phyloP scores from a whole-genome alignment of 2,329 filamentous ascomycete species.

The Elsinoe arachidis region DNA sequence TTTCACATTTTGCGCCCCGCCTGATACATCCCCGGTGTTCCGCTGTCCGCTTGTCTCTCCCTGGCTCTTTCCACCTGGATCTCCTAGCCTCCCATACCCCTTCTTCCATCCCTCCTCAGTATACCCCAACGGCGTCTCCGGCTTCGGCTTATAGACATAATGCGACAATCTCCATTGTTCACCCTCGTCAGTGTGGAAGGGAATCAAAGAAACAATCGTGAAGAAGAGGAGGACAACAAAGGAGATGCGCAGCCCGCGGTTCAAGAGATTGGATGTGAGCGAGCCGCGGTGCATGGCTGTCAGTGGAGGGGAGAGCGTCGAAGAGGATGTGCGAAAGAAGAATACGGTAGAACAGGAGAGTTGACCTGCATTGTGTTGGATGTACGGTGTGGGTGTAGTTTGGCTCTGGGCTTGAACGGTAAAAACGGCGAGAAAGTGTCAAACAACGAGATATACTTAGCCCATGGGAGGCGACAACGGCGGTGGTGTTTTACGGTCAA shows the following conservation, averaged over 20 bases:
- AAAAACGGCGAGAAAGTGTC: conserved; percentile 1
- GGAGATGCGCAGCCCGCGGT: not conserved
- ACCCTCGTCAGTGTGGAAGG: not conserved
- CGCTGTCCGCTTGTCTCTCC: not conserved
- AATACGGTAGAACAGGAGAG: not conserved
- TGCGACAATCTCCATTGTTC: conserved; percentile 3
- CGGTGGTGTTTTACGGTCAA: not conserved
- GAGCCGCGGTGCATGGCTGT: not conserved
- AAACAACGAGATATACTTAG: not conserved
- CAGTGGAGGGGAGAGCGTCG: not conserved
- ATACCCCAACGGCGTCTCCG: not conserved
- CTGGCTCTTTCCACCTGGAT: not conserved
- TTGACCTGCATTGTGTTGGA: not conserved
- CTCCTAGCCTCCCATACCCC: not conserved
- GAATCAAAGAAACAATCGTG: not conserved
- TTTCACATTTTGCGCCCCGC: not conserved
- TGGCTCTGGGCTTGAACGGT: not conserved
- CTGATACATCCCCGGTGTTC: not conserved
- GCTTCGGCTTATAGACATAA: conserved; percentile 8
- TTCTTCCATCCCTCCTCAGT: conserved; percentile 7
- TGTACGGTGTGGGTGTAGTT: not conserved
- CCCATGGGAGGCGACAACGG: not conserved
- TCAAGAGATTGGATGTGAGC: not conserved
- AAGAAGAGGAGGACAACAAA: not conserved
- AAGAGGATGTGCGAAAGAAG: not conserved